phyloP scores from a whole-genome alignment of 805 yeast species.

The Metschnikowia kunwiensis region DNA sequence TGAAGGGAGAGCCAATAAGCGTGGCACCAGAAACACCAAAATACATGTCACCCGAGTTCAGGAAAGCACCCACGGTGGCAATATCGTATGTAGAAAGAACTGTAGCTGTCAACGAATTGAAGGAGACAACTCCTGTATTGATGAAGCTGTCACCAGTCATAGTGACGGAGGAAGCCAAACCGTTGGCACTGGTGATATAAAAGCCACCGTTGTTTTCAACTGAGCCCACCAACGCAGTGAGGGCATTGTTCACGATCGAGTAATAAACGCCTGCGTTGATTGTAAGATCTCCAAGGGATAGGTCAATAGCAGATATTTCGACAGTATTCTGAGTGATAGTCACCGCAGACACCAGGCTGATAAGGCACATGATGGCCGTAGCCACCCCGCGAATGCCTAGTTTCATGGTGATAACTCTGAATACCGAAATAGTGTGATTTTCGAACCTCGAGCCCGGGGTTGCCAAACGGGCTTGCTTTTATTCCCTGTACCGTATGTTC shows the following conservation, averaged over 20 bases:
- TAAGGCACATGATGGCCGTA: neutral
- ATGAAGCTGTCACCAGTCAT: constrained; percentile 12
- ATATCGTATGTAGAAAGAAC: constrained; percentile 21
- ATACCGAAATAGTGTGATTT: too few species aligned
- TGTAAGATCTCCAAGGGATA: constrained; percentile 1
- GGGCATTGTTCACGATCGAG: constrained; percentile 26
- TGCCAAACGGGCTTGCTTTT: too few species aligned
- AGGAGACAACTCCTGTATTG: constrained; percentile 23
- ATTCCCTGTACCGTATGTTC: too few species aligned
- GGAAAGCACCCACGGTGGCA: constrained; percentile 16
- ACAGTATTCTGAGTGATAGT: neutral
- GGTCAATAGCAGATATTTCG: too few species aligned
- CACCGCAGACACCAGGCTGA: neutral
- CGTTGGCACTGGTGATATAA: constrained; percentile 21
- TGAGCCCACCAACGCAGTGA: constrained; percentile 22
- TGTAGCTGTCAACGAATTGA: constrained; percentile 21
- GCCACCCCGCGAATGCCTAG: too few species aligned
- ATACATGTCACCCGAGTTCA: constrained; percentile 25
- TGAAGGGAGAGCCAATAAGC: constrained; percentile 3
- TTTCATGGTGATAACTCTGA: too few species aligned
- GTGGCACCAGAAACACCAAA: constrained; percentile 21
- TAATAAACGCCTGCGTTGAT: constrained; percentile 24
- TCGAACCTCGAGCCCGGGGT: too few species aligned
- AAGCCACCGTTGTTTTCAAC: constrained; percentile 23
- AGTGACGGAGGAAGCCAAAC: constrained; percentile 16